Percentiles rank a stretch among this genome's conserved stretches.
Conservation (phyloP, 805 yeast species). For the Ogataea kodamae region DNA sequence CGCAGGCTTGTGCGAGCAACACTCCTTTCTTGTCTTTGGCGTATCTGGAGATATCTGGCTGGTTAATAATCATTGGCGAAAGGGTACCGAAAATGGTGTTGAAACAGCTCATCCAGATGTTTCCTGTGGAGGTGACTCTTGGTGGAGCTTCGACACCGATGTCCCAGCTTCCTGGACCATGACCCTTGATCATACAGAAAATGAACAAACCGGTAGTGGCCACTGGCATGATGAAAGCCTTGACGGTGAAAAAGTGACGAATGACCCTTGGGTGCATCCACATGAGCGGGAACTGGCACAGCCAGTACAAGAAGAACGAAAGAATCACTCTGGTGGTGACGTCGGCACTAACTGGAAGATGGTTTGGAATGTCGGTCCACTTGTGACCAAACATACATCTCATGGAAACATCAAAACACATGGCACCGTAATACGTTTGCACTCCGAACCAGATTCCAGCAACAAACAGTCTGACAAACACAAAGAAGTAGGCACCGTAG, state of each 20-base stretch:
- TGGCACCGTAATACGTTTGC: slow-evolving; percentile 37
- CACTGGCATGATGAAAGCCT: slow-evolving; percentile 20
- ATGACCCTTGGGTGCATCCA: slow-evolving; percentile 21
- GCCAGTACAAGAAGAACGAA: slow-evolving; percentile 22
- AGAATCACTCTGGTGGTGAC: slow-evolving; percentile 19
- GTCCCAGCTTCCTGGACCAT: slow-evolving; percentile 20
- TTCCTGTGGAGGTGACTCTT: slow-evolving; percentile 9
- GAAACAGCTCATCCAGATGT: slow-evolving; percentile 17
- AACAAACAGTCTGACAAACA: slow-evolving; percentile 35
- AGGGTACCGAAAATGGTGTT: slow-evolving; percentile 26
- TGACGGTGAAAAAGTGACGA: slow-evolving; percentile 20
- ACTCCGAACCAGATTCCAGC: slow-evolving; percentile 41
- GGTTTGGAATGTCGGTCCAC: slow-evolving; percentile 20
- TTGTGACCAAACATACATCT: slow-evolving; percentile 23
- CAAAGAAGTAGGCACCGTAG: slow-evolving; percentile 33
- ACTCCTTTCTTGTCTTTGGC: slow-evolving; percentile 16
- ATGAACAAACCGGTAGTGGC: slow-evolving; percentile 22
- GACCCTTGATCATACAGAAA: slow-evolving; percentile 21
- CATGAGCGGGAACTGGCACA: slow-evolving; percentile 23
- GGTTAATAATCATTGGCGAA: slow-evolving; percentile 28
- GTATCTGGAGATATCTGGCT: slow-evolving; percentile 29
- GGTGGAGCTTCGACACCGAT: slow-evolving; percentile 12
- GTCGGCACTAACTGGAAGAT: slow-evolving; percentile 19
- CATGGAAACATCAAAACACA: slow-evolving; percentile 33
- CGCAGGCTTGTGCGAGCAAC: slow-evolving; percentile 16